These are phyloP conservation scores for Vitis rotundifolia DNA, from an alignment of 164 flowering plant genomes.

Conservation along the genomic window DNA sequence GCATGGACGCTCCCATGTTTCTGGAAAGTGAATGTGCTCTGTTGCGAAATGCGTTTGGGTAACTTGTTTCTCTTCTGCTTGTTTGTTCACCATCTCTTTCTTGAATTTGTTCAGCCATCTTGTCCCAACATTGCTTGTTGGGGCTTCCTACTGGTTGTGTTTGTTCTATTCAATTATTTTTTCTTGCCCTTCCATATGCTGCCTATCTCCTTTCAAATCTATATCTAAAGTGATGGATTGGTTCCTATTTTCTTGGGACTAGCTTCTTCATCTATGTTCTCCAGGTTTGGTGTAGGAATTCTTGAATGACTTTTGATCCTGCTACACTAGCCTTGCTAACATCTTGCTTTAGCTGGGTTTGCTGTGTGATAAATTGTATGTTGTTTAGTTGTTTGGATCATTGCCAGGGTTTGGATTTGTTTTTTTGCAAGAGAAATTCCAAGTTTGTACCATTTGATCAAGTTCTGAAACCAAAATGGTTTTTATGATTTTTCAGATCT, in stretches of 20 bases:
- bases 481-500: background rate
- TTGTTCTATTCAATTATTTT: no score
- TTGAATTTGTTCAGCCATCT: no score
- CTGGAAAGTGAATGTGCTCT: slow-evolving; percentile 87
- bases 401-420: background rate
- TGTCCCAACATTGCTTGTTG: no score
- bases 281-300: background rate
- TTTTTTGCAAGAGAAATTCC: no score
- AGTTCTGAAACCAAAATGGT: background rate
- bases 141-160: no score
- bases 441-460: no score
- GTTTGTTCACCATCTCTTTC: background rate
- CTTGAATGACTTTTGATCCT: no score
- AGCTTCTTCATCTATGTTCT: background rate
- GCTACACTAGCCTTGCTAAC: background rate
- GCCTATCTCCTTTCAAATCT: no score
- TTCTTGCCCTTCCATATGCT: no score
- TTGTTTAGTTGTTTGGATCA: background rate
- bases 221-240: no score
- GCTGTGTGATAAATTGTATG: background rate
- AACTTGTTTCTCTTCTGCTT: slow-evolving; percentile 21
- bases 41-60: slow-evolving; percentile 78
- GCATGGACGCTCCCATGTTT: slow-evolving; percentile 85
- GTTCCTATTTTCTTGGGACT: background rate
- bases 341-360: background rate